Evolutionary conservation across 257 asterid genomes (phyloP).

Genomic region (Fraxinus cuspidata): DNA sequence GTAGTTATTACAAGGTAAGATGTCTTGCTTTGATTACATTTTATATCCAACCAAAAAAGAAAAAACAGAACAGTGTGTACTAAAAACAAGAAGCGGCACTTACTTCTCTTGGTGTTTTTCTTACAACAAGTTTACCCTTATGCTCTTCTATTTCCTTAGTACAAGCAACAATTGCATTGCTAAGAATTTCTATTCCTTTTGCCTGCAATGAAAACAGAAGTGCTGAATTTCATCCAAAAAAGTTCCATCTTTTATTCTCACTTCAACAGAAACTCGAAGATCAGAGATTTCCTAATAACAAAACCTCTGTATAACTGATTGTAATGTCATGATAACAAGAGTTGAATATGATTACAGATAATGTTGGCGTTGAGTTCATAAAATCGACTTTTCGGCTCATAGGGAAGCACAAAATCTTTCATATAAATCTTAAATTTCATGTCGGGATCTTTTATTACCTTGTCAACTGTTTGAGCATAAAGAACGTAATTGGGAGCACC

Average conservation of each 20-base stretch:
- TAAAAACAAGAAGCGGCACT: neutral
- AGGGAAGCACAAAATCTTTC: neutral
- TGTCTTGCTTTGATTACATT: no score
- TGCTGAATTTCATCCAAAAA: neutral
- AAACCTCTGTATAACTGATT: no score
- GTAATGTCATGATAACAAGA: no score
- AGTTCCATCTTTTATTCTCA: neutral
- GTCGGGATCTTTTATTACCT: slow-evolving; percentile 44
- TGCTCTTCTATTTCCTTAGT: slow-evolving; percentile 67
- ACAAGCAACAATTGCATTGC: slow-evolving; percentile 85
- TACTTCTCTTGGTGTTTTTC: neutral
- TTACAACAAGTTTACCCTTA: neutral
- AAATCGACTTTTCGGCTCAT: no score
- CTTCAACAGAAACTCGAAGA: neutral
- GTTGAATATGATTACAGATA: no score
- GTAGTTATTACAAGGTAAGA: no score
- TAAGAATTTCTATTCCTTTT: slow-evolving; percentile 81
- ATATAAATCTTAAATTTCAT: neutral
- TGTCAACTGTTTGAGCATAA: slow-evolving; percentile 83
- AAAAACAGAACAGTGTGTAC: neutral
- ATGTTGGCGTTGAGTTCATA: no score
- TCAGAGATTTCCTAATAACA: no score
- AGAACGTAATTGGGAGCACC: slow-evolving; percentile 89
- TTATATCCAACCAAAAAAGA: neutral
- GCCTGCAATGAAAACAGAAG: slow-evolving; percentile 51